Evolutionary conservation across 305 asterid genomes (phyloP).

Genomic region (Fraxinus paxiana): DNA sequence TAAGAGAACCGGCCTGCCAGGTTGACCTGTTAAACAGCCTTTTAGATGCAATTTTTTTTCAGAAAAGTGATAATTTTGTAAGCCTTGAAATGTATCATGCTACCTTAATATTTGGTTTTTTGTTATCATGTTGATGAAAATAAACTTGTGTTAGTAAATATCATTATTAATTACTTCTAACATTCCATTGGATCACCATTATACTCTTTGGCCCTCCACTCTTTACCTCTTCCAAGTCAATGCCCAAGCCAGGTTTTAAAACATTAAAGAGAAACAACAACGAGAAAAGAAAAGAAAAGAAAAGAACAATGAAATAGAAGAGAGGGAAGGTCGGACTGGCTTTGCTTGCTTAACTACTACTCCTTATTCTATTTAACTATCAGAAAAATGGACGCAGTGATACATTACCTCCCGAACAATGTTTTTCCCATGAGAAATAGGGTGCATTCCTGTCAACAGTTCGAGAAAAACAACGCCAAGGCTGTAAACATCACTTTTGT

Average conservation of each 20-base stretch:
- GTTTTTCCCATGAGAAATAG: conserved; percentile 93
- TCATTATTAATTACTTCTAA: neutral
- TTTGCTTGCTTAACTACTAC: neutral
- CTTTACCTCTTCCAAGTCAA: neutral
- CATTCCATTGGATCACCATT: neutral
- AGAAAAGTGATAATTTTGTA: neutral
- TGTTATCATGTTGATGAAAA: neutral
- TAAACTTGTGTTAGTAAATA: neutral
- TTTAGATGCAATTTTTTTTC: neutral
- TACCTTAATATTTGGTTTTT: neutral
- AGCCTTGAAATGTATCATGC: neutral
- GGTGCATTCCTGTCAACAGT: conserved; percentile 87
- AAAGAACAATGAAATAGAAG: neutral
- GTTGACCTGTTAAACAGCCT: neutral
- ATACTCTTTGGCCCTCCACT: neutral
- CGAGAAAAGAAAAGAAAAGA: neutral
- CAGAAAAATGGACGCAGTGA: neutral
- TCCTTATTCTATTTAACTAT: neutral
- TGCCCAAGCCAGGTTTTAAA: neutral
- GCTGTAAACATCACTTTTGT: conserved; percentile 94
- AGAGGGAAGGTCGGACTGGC: too few relatives aligned
- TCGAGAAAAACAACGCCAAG: conserved; percentile 97
- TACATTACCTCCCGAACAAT: conserved; percentile 82
- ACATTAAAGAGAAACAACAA: neutral
- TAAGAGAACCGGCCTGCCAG: neutral